These are phyloP conservation scores for Arabidopsis thaliana DNA, from an alignment of 345 rosid species.

Conservation along the genomic window TAIR10.1 NC_003070.9:2034501-2035000, in stretches of 20 bases:
- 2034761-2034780: slow-evolving; percentile 8
- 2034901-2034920: slow-evolving; percentile 50
- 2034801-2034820: background rate
- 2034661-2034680: slow-evolving; percentile 44
- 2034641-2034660: slow-evolving; percentile 36
- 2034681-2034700: slow-evolving; percentile 54
- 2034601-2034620: slow-evolving; percentile 34
- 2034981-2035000: slow-evolving; percentile 61
- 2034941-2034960: slow-evolving; percentile 49
- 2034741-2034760: slow-evolving; percentile 46
- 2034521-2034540: slow-evolving; percentile 44
- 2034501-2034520: slow-evolving; percentile 46
- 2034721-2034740: slow-evolving; percentile 46
- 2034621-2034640: slow-evolving; percentile 31
- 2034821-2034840: slow-evolving; percentile 53
- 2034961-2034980: slow-evolving; percentile 66
- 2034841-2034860: slow-evolving; percentile 43
- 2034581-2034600: slow-evolving; percentile 39
- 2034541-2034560: slow-evolving; percentile 22
- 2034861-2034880: slow-evolving; percentile 50
- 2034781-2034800: background rate
- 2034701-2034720: slow-evolving; percentile 39
- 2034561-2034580: slow-evolving; percentile 38
- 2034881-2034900: slow-evolving; percentile 62
- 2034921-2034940: slow-evolving; percentile 50